Base-by-base conservation (phyloP, 768 basidiomycete genomes). In the Jaapia argillacea region DNA sequence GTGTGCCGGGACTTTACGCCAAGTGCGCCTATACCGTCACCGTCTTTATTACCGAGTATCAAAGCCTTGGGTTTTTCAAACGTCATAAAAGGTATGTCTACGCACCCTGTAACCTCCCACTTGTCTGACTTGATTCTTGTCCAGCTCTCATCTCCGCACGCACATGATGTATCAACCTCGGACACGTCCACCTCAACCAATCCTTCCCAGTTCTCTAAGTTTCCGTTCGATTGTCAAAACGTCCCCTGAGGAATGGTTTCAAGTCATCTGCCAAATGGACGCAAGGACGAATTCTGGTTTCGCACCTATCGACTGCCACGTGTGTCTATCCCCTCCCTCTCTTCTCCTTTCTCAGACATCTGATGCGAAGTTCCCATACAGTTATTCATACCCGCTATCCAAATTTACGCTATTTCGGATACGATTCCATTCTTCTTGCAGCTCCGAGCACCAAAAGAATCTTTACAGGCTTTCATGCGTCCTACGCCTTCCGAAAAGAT, bases 341-440 rank as follows among this genome's bases (percentile, higher is more conserved):
- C 28, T 10, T 33, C 16, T 33, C 16, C 28, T 33, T 16, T 10
- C 28, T 10, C 10, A 33, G 20, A 10, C 21, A 10, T 41, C 27
- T 37, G 21, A 40, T 16, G n/a, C n/a, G 12, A 4, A 24, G 18
- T 4, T 41, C 48, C 6, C 26, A 13, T 46, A 36, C 48, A 84
- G 81, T 54, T 82, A 10, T 77, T 83, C 54, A 61, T 82, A 14
- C 82, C 81, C 7, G 65, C 67, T 4, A 69, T 67, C 10, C 71
- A 70, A 38, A 67, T 72, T 14, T 84, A 71, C 57, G 70, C 72
- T 5, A 33, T 79, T 24, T 53, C 62, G 6, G 77, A 82, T 48
- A 64, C 61, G 14, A 78, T 84, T 6, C 79, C 79, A 5, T 77
- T 83, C 56, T 77, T 81, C 51, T 53, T 85, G 14, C 82, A 83